Conservation (phyloP, 2,329 filamentous ascomycete species). For the Aspergillus ruber region DNA sequence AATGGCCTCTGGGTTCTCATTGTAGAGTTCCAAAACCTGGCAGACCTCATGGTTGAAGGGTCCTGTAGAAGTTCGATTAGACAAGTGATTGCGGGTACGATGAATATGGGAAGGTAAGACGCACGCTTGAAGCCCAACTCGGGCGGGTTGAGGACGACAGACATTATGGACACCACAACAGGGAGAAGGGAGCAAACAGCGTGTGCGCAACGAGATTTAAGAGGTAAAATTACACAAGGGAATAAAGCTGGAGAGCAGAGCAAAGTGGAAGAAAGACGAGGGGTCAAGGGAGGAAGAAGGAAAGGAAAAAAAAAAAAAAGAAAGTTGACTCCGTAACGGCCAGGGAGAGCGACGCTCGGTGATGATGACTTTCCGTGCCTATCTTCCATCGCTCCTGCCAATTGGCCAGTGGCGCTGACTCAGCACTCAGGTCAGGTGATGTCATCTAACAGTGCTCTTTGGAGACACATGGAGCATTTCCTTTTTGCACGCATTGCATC, state of each 20-base stretch:
- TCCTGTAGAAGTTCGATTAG: conserved; percentile 39
- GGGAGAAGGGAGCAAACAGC: conserved; percentile 9
- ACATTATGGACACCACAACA: conserved; percentile 57
- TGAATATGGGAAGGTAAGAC: conserved; percentile 14
- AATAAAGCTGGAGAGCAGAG: conserved; percentile 1
- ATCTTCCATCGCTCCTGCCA: conserved; percentile 8
- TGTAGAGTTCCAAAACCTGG: conserved; percentile 54
- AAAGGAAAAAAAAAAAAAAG: conserved; percentile 1
- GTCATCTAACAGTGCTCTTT: conserved; percentile 18
- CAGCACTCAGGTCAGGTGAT: conserved; percentile 28
- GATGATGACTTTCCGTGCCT: conserved; percentile 12
- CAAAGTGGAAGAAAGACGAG: conserved; percentile 7
- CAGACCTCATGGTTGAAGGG: conserved; percentile 60
- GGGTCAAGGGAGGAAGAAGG: neutral
- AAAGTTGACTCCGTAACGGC: neutral
- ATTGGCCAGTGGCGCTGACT: conserved; percentile 15
- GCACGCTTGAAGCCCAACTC: conserved; percentile 91
- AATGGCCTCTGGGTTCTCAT: conserved; percentile 52
- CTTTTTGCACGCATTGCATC: neutral
- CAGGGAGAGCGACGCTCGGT: neutral
- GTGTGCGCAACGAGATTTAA: neutral
- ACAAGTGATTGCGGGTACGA: conserved; percentile 6
- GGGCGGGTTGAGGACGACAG: conserved; percentile 82
- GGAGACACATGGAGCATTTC: neutral
- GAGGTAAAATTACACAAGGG: neutral